Percentiles rank a stretch among this genome's conserved stretches.
phyloP scores from a whole-genome alignment of 768 basidiomycete genomes.

The Phlegmacium glaucopus region DNA sequence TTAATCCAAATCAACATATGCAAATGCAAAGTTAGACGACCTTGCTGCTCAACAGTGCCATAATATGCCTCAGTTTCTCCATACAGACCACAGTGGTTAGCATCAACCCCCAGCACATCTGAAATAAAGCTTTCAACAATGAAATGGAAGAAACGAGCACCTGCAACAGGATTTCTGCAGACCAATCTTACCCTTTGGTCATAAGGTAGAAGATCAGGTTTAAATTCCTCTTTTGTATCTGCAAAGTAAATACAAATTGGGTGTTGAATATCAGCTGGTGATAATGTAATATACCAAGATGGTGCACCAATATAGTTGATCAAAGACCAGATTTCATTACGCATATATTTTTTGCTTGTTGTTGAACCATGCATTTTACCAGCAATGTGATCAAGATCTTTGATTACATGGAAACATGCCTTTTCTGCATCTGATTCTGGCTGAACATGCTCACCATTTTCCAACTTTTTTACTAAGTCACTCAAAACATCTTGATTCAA shows the following conservation, averaged over 20 bases:
- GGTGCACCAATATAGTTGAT: constrained; percentile 24
- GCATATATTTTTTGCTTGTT: constrained; percentile 22
- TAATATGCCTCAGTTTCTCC: too few species aligned
- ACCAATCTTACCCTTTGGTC: constrained; percentile 12
- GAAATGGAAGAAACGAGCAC: too few species aligned
- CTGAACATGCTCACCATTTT: constrained; percentile 16
- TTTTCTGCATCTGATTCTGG: constrained; percentile 17
- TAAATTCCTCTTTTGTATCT: constrained; percentile 12
- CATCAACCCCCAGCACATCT: too few species aligned
- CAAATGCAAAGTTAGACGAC: constrained; percentile 28
- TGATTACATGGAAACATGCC: constrained; percentile 18
- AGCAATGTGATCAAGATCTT: constrained; percentile 25
- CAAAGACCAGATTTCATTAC: constrained; percentile 30
- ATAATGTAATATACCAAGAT: constrained; percentile 34
- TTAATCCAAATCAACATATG: constrained; percentile 31
- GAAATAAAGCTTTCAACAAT: too few species aligned
- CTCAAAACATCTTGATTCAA: constrained; percentile 20
- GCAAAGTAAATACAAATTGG: constrained; percentile 24
- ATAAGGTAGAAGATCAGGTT: constrained; percentile 4
- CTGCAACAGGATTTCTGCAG: constrained; percentile 26
- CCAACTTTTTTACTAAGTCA: constrained; percentile 13
- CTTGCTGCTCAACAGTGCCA: constrained; percentile 29
- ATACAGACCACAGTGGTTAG: too few species aligned
- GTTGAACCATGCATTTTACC: constrained; percentile 21
- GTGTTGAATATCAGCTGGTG: constrained; percentile 28